A percentile compares a stretch with the other conserved stretches of the same genome.
Conservation (phyloP, 768 basidiomycete species). For the Russula ochroleuca region DNA sequence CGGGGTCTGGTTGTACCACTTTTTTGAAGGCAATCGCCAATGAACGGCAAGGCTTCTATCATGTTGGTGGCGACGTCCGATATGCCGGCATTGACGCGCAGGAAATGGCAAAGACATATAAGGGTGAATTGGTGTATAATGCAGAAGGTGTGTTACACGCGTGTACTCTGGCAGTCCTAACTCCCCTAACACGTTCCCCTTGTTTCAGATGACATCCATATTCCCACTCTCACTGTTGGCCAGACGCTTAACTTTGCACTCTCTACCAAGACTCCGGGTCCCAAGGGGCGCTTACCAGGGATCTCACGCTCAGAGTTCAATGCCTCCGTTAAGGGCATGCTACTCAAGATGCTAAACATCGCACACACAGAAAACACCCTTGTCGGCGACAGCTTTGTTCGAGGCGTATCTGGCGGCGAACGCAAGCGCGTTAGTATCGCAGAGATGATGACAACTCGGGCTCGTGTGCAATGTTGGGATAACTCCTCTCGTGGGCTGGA, state of each 20-base stretch:
- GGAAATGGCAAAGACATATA: constrained; percentile 76
- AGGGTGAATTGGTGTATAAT: constrained; percentile 78
- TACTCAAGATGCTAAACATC: constrained; percentile 81
- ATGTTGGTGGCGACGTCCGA: constrained; percentile 63
- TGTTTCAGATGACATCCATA: constrained; percentile 69
- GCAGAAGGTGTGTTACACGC: constrained; percentile 51
- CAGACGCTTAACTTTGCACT: constrained; percentile 73
- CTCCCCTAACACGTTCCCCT: constrained; percentile 15
- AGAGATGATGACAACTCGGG: constrained; percentile 83
- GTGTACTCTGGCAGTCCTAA: background rate
- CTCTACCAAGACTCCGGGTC: constrained; percentile 73
- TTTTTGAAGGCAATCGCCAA: constrained; percentile 85
- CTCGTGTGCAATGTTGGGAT: constrained; percentile 81
- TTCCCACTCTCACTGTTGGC: constrained; percentile 75
- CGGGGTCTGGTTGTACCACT: constrained; percentile 70
- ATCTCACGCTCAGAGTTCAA: constrained; percentile 59
- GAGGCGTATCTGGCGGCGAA: constrained; percentile 80
- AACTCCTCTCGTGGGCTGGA: constrained; percentile 80
- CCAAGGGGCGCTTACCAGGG: constrained; percentile 65
- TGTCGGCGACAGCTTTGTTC: constrained; percentile 85
- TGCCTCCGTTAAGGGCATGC: constrained; percentile 52
- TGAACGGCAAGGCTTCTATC: constrained; percentile 59
- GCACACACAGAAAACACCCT: constrained; percentile 73
- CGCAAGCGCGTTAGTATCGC: constrained; percentile 80
- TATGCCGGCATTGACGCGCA: constrained; percentile 77